Conservation (phyloP, 2,329 filamentous ascomycete species). For the Tolypocladium ophioglossoides region DNA sequence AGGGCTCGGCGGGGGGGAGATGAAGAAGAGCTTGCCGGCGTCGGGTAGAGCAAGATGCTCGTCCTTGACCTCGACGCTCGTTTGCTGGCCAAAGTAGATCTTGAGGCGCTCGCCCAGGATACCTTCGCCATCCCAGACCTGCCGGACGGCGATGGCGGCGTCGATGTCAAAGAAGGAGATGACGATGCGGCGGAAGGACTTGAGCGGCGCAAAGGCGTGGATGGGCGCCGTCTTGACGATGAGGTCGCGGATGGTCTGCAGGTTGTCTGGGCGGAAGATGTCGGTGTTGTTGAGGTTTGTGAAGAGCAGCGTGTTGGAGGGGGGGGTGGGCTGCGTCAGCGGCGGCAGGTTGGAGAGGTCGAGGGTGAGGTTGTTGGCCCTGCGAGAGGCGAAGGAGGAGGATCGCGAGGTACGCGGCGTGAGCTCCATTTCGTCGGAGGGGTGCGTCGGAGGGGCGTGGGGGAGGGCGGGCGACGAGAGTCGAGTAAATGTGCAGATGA, state of each 20-base stretch:
- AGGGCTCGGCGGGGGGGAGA: slow-evolving; percentile 57
- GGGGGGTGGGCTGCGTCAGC: slow-evolving; percentile 58
- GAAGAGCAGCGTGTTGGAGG: slow-evolving; percentile 76
- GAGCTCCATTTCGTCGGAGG: slow-evolving; percentile 20
- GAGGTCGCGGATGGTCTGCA: slow-evolving; percentile 62
- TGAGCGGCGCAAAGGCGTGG: slow-evolving; percentile 69
- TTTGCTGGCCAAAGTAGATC: slow-evolving; percentile 58
- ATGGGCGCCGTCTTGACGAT: slow-evolving; percentile 61
- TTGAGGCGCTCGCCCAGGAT: slow-evolving; percentile 60
- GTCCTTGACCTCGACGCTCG: slow-evolving; percentile 42
- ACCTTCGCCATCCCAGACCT: slow-evolving; percentile 62
- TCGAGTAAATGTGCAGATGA: neutral
- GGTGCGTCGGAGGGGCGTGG: neutral
- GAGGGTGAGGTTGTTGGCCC: slow-evolving; percentile 49
- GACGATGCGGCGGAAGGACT: slow-evolving; percentile 73
- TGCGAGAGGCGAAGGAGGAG: slow-evolving; percentile 34
- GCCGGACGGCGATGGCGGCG: slow-evolving; percentile 59
- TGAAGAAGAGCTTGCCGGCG: slow-evolving; percentile 63
- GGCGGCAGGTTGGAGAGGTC: slow-evolving; percentile 65
- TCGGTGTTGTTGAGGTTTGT: slow-evolving; percentile 66
- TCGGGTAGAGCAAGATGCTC: slow-evolving; percentile 56
- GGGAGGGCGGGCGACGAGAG: neutral
- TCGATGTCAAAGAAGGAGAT: slow-evolving; percentile 65
- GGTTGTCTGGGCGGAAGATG: slow-evolving; percentile 64
- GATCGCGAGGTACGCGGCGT: slow-evolving; percentile 27